Base-by-base conservation (phyloP, 2,329 filamentous ascomycete genomes). In the Fusarium mundagurra region DNA sequence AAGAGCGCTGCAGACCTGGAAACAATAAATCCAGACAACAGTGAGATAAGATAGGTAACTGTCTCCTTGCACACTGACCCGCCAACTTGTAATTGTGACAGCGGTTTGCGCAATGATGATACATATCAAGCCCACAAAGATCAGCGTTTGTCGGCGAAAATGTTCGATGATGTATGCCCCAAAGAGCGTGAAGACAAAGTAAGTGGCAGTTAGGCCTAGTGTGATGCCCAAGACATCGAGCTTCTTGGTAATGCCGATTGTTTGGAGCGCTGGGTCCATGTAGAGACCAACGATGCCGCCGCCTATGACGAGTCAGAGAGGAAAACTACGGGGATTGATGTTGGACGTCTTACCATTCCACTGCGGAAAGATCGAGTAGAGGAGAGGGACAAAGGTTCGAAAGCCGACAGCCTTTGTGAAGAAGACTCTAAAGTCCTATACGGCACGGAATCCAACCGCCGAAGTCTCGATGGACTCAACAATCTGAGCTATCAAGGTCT, bases 41-140 rank as follows among this genome's bases (percentile, higher is more conserved):
- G 72, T 77, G 8, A 77, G 62, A 5, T 67, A 64, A 1, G 71
- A 65, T 0, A 69, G 43, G 31, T 71, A 59, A 16, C 45, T 22
- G 38, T 60, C 55, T 13, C 67, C 17, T 33, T 73, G 57, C 4
- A 58, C 39, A 2, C 47, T 27, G 12, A 66, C 69, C 2, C 67
- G 67, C 74, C 74, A 76, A 12, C 75, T 77, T 2, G 74, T 77
- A n/a, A 77, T 75, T 16, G 75, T 77, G 20, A 77, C 74, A 2
- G 73, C 72, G 3, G 53, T 72, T 39, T 77, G 70, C 8, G 74
- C 74, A 20, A 64, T 27, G 3, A 77, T 67, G 3, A 76, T 77
- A 10, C 62, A 34, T 38, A 74, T 50, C 31, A 77, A 61, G 12
- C 75, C 75, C 6, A 61, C 59, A 20, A 76, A 77, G 10, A 77